A percentile compares a stretch with the other conserved stretches of the same genome.
These are phyloP conservation scores for Thermoascus crustaceus DNA, from an alignment of 2,329 filamentous ascomycete species.

Conservation along the genomic window DNA sequence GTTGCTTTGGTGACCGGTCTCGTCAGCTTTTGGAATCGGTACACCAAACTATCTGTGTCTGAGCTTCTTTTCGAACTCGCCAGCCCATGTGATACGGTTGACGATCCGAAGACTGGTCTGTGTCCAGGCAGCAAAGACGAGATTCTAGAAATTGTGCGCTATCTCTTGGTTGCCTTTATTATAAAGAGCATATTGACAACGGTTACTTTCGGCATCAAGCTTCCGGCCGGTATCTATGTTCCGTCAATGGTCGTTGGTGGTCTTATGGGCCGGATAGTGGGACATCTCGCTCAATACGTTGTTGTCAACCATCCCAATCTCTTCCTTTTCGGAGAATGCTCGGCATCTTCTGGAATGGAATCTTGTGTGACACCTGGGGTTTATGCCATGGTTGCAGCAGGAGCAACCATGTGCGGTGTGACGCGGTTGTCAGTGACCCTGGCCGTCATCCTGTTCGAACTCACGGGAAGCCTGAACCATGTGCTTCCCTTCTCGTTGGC, in stretches of 20 bases:
- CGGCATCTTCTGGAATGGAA: constrained; percentile 57
- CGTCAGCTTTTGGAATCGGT: constrained; percentile 85
- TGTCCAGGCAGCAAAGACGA: constrained; percentile 69
- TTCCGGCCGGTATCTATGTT: constrained; percentile 94
- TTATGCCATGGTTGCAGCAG: constrained; percentile 88
- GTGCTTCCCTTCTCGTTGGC: constrained; percentile 90
- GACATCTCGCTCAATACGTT: constrained; percentile 74
- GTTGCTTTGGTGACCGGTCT: constrained; percentile 80
- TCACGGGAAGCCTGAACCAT: constrained; percentile 90
- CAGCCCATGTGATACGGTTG: constrained; percentile 66
- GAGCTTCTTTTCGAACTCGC: constrained; percentile 86
- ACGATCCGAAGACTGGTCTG: constrained; percentile 62
- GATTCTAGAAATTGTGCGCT: constrained; percentile 68
- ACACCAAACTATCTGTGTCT: constrained; percentile 81
- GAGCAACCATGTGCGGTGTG: constrained; percentile 96
- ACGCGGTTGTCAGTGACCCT: constrained; percentile 88
- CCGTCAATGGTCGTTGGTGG: constrained; percentile 98
- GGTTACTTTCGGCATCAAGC: constrained; percentile 92
- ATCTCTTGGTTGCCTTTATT: constrained; percentile 68
- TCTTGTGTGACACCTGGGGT: constrained; percentile 94
- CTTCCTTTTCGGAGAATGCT: constrained; percentile 66
- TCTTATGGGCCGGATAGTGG: constrained; percentile 78
- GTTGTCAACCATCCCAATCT: constrained; percentile 66
- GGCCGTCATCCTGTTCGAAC: constrained; percentile 89
- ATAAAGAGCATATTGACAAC: constrained; percentile 84